Evolutionary conservation across 768 basidiomycete genomes (phyloP).

Genomic region (Cyathus striatus): DNA sequence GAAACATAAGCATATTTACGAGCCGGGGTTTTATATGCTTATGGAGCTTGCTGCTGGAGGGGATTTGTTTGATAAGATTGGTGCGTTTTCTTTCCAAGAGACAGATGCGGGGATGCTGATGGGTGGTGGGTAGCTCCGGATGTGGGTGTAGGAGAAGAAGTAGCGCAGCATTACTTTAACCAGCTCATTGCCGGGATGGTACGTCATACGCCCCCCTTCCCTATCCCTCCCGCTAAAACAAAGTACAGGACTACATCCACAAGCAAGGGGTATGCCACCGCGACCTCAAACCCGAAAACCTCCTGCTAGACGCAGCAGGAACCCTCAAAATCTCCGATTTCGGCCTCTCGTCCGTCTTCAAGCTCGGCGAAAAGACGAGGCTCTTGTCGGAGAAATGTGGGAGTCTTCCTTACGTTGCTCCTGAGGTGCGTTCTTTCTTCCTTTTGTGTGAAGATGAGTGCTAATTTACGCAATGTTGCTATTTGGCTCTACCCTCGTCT

Average conservation of each 20-base stretch:
- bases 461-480: no score
- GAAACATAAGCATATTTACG: slow-evolving; percentile 49
- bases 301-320: slow-evolving; percentile 80
- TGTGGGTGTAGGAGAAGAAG: slow-evolving; percentile 77
- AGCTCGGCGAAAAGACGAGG: slow-evolving; percentile 77
- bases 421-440: slow-evolving; percentile 60
- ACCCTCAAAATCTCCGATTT: slow-evolving; percentile 94
- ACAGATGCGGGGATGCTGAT: no score
- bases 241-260: slow-evolving; percentile 84
- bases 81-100: no score
- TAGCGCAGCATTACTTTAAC: slow-evolving; percentile 86
- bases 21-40: slow-evolving; percentile 88
- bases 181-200: slow-evolving; percentile 86
- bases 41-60: slow-evolving; percentile 91
- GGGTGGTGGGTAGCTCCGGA: slow-evolving; percentile 96
- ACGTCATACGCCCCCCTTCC: no score
- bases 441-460: no score
- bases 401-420: slow-evolving; percentile 91
- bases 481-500: neutral
- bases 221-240: no score
- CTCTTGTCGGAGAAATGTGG: slow-evolving; percentile 80
- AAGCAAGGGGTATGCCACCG: slow-evolving; percentile 89
- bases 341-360: slow-evolving; percentile 87
- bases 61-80: slow-evolving; percentile 97
- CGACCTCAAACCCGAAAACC: slow-evolving; percentile 95